Evolutionary conservation across 441 rosid genomes (phyloP).

Genomic region (Capsella rubella): DNA sequence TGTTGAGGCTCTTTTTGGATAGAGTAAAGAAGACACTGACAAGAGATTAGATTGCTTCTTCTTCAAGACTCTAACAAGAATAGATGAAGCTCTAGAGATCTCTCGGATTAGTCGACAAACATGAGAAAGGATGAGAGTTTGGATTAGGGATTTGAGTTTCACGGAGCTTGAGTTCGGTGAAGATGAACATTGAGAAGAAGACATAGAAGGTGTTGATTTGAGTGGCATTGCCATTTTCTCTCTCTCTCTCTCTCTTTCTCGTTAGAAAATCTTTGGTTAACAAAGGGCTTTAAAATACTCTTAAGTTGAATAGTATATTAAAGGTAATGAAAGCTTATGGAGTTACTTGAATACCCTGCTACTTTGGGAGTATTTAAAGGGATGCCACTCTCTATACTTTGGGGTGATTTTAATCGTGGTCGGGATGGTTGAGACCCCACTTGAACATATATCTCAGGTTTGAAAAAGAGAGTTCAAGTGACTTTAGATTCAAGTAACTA

Average conservation of each 20-base stretch:
- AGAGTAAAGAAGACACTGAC: constrained; percentile 37
- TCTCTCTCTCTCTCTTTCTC: constrained; percentile 12
- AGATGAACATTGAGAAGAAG: constrained; percentile 49
- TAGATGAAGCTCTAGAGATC: constrained; percentile 64
- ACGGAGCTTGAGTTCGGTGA: constrained; percentile 55
- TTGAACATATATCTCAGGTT: constrained; percentile 23
- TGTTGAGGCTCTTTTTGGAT: constrained; percentile 47
- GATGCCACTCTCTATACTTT: constrained; percentile 41
- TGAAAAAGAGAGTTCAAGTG: constrained; percentile 43
- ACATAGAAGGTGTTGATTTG: constrained; percentile 46
- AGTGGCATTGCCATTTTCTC: constrained; percentile 48
- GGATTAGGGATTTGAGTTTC: constrained; percentile 68
- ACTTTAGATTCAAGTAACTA: constrained; percentile 48
- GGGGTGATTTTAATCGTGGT: constrained; percentile 34
- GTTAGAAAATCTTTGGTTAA: constrained; percentile 32
- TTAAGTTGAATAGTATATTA: constrained; percentile 19
- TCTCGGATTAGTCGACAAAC: constrained; percentile 58
- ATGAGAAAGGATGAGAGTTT: constrained; percentile 59
- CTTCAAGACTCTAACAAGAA: constrained; percentile 52
- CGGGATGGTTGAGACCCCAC: constrained; percentile 42
- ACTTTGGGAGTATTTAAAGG: constrained; percentile 54
- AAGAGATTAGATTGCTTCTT: constrained; percentile 53
- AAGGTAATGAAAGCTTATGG: constrained; percentile 28
- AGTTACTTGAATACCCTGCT: constrained; percentile 54
- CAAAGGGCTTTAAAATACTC: constrained; percentile 28